phyloP scores from a whole-genome alignment of 768 basidiomycete genomes.

The Dioszegia aurantiaca region DNA sequence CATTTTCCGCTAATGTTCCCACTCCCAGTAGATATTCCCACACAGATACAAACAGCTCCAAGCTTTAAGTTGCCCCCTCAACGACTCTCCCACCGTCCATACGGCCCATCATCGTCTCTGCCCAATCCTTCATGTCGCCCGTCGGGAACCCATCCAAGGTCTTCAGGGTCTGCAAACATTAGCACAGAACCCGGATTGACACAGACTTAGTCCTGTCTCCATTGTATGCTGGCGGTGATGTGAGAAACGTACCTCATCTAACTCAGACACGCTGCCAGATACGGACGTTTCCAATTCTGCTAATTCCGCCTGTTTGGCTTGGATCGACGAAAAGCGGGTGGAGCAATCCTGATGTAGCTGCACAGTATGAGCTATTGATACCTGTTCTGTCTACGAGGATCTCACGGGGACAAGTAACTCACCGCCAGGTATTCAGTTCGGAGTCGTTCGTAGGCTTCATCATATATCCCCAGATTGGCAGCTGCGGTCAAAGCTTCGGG shows the following conservation, averaged over 20 bases:
- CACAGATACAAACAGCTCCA: too few relatives aligned
- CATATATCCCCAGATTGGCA: slow-evolving; percentile 45
- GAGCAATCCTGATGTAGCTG: slow-evolving; percentile 37
- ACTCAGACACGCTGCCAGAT: slow-evolving; percentile 35
- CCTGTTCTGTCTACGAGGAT: neutral
- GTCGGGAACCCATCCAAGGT: slow-evolving; percentile 26
- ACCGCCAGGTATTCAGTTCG: slow-evolving; percentile 44
- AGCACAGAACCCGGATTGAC: too few relatives aligned
- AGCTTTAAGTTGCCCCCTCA: slow-evolving; percentile 7
- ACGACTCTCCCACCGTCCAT: slow-evolving; percentile 23
- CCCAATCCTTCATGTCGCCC: slow-evolving; percentile 27
- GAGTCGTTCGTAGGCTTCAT: slow-evolving; percentile 40
- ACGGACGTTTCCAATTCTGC: slow-evolving; percentile 30
- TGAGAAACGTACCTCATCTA: slow-evolving; percentile 44
- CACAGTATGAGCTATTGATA: slow-evolving; percentile 8
- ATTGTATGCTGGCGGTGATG: too few relatives aligned
- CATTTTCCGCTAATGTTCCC: too few relatives aligned
- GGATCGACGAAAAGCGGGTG: slow-evolving; percentile 26
- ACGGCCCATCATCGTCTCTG: slow-evolving; percentile 15
- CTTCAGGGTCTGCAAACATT: slow-evolving; percentile 24
- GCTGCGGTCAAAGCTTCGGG: slow-evolving; percentile 45
- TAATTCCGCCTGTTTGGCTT: slow-evolving; percentile 30
- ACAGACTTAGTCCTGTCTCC: too few relatives aligned
- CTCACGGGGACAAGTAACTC: neutral
- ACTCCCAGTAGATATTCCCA: too few relatives aligned